Evolutionary conservation across 1,139 yeast species (phyloP).

Genomic region (Yamadazyma dendronema): DNA sequence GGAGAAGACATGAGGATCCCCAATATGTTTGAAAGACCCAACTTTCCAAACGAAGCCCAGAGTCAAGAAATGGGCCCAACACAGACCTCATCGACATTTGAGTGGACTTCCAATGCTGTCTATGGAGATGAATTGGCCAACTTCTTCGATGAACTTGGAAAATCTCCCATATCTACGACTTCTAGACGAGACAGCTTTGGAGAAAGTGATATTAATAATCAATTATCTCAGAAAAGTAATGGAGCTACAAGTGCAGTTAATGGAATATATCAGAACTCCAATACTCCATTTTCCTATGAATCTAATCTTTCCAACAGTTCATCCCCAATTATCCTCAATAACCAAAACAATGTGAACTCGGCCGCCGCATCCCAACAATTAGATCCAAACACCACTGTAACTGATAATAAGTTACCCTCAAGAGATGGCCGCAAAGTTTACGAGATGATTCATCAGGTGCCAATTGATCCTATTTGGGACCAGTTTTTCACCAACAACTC

Average conservation of each 20-base stretch:
- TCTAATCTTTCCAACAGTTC: slow-evolving; percentile 13
- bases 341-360: slow-evolving; percentile 1
- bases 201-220: slow-evolving; percentile 6
- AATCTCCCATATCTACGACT: slow-evolving; percentile 24
- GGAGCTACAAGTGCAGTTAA: background rate
- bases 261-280: background rate
- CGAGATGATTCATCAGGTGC: slow-evolving; percentile 64
- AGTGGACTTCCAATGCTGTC: slow-evolving; percentile 24
- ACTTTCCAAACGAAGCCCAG: background rate
- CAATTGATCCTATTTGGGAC: slow-evolving; percentile 74
- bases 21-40: slow-evolving; percentile 3
- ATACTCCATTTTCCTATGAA: slow-evolving; percentile 11
- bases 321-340: slow-evolving; percentile 11
- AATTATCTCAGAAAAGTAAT: background rate
- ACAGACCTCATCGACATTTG: slow-evolving; percentile 22
- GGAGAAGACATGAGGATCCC: background rate
- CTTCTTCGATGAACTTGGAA: slow-evolving; percentile 45
- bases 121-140: slow-evolving; percentile 13
- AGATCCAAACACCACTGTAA: background rate
- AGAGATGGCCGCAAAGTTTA: slow-evolving; percentile 55
- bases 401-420: slow-evolving; percentile 7
- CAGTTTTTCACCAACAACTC: slow-evolving; percentile 53
- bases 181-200: slow-evolving; percentile 16
- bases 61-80: background rate
- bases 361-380: background rate